Evolutionary conservation across 2,329 filamentous ascomycete species (phyloP).

Genomic region (Colletotrichum siamense): DNA sequence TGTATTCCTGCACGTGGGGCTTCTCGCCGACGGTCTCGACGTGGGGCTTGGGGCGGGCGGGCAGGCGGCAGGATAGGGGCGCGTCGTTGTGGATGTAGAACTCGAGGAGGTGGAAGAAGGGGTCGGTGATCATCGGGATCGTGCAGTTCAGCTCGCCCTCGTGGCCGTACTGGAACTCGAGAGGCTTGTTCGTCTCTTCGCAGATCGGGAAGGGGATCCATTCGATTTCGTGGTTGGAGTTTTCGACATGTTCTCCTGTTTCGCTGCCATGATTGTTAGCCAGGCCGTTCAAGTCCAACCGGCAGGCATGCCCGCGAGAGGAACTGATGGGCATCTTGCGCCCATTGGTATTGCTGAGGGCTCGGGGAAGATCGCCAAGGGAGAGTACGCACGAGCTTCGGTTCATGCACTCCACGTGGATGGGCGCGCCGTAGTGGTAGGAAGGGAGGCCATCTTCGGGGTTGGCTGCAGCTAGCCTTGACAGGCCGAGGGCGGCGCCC

Average conservation of each 20-base stretch:
- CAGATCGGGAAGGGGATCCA: slow-evolving; percentile 92
- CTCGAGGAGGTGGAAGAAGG: slow-evolving; percentile 88
- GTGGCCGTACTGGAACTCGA: slow-evolving; percentile 86
- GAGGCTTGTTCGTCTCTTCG: slow-evolving; percentile 82
- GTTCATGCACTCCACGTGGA: slow-evolving; percentile 76
- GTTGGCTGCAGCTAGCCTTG: slow-evolving; percentile 29
- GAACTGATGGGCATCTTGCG: neutral
- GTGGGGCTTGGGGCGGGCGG: slow-evolving; percentile 71
- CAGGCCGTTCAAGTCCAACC: neutral
- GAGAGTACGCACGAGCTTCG: slow-evolving; percentile 67
- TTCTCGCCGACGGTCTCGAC: slow-evolving; percentile 60
- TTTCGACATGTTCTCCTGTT: slow-evolving; percentile 87
- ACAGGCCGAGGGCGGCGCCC: slow-evolving; percentile 8
- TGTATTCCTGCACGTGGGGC: slow-evolving; percentile 64
- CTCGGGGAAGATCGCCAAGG: neutral
- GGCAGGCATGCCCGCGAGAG: neutral
- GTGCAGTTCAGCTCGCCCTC: slow-evolving; percentile 86
- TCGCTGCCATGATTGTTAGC: slow-evolving; percentile 58
- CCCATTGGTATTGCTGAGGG: neutral
- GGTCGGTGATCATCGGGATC: slow-evolving; percentile 76
- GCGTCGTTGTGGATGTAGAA: slow-evolving; percentile 99
- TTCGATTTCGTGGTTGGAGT: slow-evolving; percentile 81
- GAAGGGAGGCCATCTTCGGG: slow-evolving; percentile 57
- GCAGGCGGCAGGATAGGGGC: slow-evolving; percentile 88
- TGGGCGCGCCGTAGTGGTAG: slow-evolving; percentile 70